Percentiles rank a stretch among this genome's conserved stretches.
Evolutionary conservation across 139 green algal genomes (phyloP).

Genomic region (Volvox reticuliferus): DNA sequence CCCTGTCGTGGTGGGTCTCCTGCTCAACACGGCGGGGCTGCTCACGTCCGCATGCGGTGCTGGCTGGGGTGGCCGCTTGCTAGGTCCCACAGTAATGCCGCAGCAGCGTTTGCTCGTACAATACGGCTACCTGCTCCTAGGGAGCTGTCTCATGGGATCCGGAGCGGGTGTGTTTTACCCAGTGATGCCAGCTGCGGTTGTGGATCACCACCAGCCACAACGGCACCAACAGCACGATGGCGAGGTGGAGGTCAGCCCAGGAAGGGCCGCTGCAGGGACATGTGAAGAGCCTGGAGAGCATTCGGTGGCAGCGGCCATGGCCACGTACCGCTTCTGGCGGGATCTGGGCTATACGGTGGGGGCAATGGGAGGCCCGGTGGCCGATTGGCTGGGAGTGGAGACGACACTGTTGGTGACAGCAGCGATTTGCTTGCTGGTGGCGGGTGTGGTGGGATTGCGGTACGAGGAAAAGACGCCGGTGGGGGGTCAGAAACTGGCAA

Average conservation of each 20-base stretch:
- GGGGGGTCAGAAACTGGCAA: not conserved
- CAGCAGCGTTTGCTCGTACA: not conserved
- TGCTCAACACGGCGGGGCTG: constrained; percentile 30
- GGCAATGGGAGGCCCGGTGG: constrained; percentile 7
- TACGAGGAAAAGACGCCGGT: constrained; percentile 2
- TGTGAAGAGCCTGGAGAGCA: not conserved
- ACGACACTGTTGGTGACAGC: not conserved
- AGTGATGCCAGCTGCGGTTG: constrained; percentile 14
- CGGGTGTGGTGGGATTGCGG: not conserved
- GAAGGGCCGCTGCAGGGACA: not conserved
- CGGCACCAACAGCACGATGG: not conserved
- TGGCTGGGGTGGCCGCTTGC: constrained; percentile 19
- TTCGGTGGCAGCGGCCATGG: constrained; percentile 29
- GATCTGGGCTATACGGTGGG: constrained; percentile 39
- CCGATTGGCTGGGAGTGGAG: constrained; percentile 17
- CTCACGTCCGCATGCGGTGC: constrained; percentile 39
- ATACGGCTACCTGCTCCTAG: constrained; percentile 44
- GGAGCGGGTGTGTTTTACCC: constrained; percentile 18
- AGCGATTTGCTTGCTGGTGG: not conserved
- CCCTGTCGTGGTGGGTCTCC: constrained; percentile 16
- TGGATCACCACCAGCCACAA: not conserved
- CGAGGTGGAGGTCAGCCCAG: not conserved
- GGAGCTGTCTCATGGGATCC: constrained; percentile 25
- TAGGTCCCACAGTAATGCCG: not conserved
- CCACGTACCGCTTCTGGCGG: constrained; percentile 40